Conservation (phyloP, 441 rosid genomes). For the Sinapis alba region DNA sequence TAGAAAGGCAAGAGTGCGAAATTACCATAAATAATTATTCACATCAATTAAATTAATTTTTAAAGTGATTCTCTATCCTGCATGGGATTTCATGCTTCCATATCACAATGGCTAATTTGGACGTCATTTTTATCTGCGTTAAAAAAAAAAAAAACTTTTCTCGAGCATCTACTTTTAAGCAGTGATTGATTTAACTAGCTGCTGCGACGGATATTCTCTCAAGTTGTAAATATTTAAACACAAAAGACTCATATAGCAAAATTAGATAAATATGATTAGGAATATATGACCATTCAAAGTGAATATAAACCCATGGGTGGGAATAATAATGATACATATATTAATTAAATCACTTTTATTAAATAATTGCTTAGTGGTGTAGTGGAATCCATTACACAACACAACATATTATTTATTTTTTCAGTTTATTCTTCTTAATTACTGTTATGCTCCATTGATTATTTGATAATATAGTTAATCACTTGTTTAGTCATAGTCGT, state of each 20-base stretch:
- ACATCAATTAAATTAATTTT: not conserved
- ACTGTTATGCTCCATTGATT: conserved; percentile 21
- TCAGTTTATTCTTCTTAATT: conserved; percentile 14
- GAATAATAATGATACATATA: conserved; percentile 35
- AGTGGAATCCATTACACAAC: conserved; percentile 60
- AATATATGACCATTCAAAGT: conserved; percentile 27
- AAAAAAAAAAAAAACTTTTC: not conserved
- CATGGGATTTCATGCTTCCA: conserved; percentile 26
- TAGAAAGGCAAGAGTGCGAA: not conserved
- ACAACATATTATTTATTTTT: conserved; percentile 13
- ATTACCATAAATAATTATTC: conserved; percentile 22
- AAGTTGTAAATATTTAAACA: conserved; percentile 19
- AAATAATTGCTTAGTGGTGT: conserved; percentile 42
- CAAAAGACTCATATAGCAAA: conserved; percentile 6
- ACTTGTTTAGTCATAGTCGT: conserved; percentile 40
- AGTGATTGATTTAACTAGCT: conserved; percentile 12
- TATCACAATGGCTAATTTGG: not conserved
- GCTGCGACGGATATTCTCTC: conserved; percentile 25
- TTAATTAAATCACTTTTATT: conserved; percentile 9
- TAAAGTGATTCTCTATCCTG: conserved; percentile 19
- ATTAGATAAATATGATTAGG: conserved; percentile 20
- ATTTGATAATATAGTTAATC: conserved; percentile 27
- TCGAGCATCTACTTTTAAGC: not conserved
- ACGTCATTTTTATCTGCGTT: conserved; percentile 21
- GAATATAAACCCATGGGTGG: conserved; percentile 42